Conservation (phyloP, 108 stramenopile genomes). For the Cyclotella cryptica region DNA sequence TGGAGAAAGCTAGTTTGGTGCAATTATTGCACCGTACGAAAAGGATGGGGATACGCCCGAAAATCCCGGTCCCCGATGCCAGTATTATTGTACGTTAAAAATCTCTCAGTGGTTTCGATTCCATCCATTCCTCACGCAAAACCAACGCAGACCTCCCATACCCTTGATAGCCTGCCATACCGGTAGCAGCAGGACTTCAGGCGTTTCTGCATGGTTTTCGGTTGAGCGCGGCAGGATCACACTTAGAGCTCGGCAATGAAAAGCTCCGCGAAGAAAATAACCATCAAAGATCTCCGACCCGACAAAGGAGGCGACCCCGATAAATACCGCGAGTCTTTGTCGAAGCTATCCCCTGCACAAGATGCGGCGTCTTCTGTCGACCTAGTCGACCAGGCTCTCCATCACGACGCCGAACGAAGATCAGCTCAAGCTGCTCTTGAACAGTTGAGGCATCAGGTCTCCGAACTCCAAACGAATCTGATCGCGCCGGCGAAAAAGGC, state of each 20-base stretch:
- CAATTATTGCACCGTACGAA: too few relatives aligned
- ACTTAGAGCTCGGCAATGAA: background rate
- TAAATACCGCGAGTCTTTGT: slow-evolving; percentile 80
- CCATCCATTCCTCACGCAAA: too few relatives aligned
- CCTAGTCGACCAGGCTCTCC: slow-evolving; percentile 89
- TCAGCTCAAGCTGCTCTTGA: slow-evolving; percentile 69
- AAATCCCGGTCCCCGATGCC: too few relatives aligned
- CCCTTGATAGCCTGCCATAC: too few relatives aligned
- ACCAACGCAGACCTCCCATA: too few relatives aligned
- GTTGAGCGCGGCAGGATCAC: too few relatives aligned
- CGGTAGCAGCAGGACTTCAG: too few relatives aligned
- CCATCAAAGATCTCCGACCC: slow-evolving; percentile 92
- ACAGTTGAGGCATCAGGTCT: slow-evolving; percentile 78
- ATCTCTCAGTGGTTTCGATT: too few relatives aligned
- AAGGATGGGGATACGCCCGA: too few relatives aligned
- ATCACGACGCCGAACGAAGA: slow-evolving; percentile 90
- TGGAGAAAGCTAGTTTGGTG: too few relatives aligned
- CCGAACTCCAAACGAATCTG: slow-evolving; percentile 86
- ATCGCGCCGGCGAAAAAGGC: slow-evolving; percentile 76
- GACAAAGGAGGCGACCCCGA: slow-evolving; percentile 96
- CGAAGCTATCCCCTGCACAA: slow-evolving; percentile 38
- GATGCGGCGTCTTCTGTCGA: slow-evolving; percentile 25
- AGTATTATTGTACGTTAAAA: too few relatives aligned
- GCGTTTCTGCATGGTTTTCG: too few relatives aligned
- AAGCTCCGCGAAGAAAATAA: slow-evolving; percentile 56